These are phyloP conservation scores for Macrophomina tecta DNA, from an alignment of 2,329 filamentous ascomycete genomes.

Conservation along the genomic window DNA sequence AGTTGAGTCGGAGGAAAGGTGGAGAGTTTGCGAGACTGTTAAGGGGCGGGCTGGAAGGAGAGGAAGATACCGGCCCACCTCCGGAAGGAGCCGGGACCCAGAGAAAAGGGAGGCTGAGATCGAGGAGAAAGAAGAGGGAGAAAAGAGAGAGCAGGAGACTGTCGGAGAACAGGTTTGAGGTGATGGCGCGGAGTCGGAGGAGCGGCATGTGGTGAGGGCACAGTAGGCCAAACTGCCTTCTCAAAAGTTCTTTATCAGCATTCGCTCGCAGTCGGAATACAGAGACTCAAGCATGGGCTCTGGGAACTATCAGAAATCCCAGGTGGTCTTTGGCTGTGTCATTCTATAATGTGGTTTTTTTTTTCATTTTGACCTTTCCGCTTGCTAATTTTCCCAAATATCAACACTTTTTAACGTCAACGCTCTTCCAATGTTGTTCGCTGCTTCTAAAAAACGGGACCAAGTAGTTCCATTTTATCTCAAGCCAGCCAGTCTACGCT, in stretches of 20 bases:
- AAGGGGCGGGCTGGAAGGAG: slow-evolving; percentile 38
- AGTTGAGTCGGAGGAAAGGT: slow-evolving; percentile 53
- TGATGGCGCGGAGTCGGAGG: slow-evolving; percentile 3
- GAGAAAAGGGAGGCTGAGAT: not conserved
- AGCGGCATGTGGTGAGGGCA: not conserved
- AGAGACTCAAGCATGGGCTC: too few relatives aligned
- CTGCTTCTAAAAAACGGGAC: not conserved
- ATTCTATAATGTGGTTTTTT: not conserved
- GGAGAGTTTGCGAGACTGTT: slow-evolving; percentile 44
- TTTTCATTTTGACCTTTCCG: slow-evolving; percentile 9
- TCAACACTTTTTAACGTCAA: slow-evolving; percentile 13
- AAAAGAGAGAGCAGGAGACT: not conserved
- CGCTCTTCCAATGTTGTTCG: slow-evolving; percentile 8
- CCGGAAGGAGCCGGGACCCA: not conserved
- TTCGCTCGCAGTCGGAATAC: not conserved
- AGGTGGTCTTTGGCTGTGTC: too few relatives aligned
- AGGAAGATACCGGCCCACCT: not conserved
- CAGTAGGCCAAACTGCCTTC: not conserved
- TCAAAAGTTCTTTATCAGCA: not conserved
- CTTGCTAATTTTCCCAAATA: slow-evolving; percentile 17
- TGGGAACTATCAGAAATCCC: too few relatives aligned
- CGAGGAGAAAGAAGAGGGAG: not conserved
- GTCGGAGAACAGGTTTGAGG: not conserved
- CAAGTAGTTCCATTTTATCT: slow-evolving; percentile 47
- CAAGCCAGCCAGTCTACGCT: slow-evolving; percentile 77